Percentiles rank a stretch among this genome's conserved stretches.
Evolutionary conservation across 2,329 filamentous ascomycete genomes (phyloP).

Genomic region (Xylaria polymorpha): DNA sequence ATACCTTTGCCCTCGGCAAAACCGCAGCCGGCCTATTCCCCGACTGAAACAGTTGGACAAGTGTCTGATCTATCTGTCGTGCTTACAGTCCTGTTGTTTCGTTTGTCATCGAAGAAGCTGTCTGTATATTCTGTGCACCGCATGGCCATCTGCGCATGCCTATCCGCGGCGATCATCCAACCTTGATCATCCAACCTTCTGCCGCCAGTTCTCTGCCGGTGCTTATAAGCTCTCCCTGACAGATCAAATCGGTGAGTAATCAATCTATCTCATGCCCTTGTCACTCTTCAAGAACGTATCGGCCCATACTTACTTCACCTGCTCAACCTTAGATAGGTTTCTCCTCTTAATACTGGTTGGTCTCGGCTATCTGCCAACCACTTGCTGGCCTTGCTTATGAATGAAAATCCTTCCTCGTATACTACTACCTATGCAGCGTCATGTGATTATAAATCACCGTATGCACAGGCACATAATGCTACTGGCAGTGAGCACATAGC

Average conservation of each 20-base stretch:
- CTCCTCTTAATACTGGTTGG: background rate
- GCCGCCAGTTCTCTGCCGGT: no score
- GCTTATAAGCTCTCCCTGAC: background rate
- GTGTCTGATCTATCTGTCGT: background rate
- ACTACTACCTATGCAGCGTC: background rate
- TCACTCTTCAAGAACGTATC: background rate
- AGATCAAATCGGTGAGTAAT: background rate
- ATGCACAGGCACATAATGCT: background rate
- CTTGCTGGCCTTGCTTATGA: background rate
- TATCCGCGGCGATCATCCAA: background rate
- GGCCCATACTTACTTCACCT: background rate
- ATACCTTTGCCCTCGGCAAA: slow-evolving; percentile 13
- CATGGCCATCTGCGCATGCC: background rate
- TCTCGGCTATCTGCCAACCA: background rate
- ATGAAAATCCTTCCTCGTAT: background rate
- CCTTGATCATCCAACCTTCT: background rate
- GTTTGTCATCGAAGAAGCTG: background rate
- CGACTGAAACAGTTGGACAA: background rate
- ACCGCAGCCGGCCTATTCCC: slow-evolving; percentile 1
- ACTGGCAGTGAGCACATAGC: background rate
- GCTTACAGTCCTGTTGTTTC: slow-evolving; percentile 9
- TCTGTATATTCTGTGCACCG: background rate
- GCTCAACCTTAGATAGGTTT: background rate
- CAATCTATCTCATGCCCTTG: background rate
- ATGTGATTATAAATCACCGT: slow-evolving; percentile 16